Evolutionary conservation across 805 yeast genomes (phyloP), one percentile per base, ranked within the genome.

Genomic region (Cyberlindnera euphorbiae): DNA sequence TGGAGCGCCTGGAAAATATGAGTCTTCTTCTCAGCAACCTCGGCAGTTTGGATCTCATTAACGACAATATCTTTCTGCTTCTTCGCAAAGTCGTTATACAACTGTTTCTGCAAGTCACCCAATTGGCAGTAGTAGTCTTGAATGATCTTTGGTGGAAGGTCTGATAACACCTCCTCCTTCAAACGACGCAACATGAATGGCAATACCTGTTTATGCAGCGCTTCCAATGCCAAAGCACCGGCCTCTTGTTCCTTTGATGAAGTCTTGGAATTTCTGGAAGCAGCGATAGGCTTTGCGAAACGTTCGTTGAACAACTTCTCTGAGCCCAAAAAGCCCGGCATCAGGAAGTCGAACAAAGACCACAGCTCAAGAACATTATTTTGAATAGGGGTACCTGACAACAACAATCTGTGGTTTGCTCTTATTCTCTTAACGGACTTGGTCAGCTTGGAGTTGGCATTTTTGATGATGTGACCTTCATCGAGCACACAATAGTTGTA

Each of bases 291-390:
- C 54, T 89, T 89, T n/a, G 97, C 94, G 69, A 90, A 93, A 47
- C 89, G 75, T 44, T 90, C 97, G 53, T 88, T 93, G 66, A 93
- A 93, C 33, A 82, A 73, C 60, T 88, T 90, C 54, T 93, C 98
- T 3, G 94, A 80, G 11, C 99, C 99, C 46, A 93, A 67, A 54
- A 93, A 93, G 0, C 99, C 99, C 2, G 99, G 99, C 99, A 93
- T 93, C 59, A 93, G 69, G 59, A 88, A 93, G 60, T 93, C 98
- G 67, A 93, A 93, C 53, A 93, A 67, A 4, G 98, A 93, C 99
- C 99, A 93, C 44, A 93, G 66, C 60, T 93, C 99, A 28, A 93
- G 69, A 3, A 93, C 98, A 55, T 93, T 93, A 56, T 93, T 93
- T 60, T 93, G 99, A 50, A 93, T 93, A 11, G 99, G 99, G 0